Conservation (phyloP, 495 filamentous ascomycete species). For the Chlorociboria aeruginascens region DNA sequence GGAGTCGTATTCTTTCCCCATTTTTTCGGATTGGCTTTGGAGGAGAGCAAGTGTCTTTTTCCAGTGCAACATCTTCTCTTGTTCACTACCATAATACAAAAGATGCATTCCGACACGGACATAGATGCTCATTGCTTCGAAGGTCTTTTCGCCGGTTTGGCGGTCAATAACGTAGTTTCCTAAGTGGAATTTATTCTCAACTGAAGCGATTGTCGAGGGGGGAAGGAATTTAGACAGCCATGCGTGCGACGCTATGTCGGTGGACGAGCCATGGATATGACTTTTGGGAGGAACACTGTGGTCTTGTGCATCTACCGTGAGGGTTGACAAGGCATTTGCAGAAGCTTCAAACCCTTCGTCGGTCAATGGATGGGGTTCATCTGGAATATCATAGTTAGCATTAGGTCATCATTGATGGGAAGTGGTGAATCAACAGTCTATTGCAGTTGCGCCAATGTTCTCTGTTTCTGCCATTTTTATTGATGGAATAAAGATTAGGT, state of each 20-base stretch:
- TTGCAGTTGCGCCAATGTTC: not conserved
- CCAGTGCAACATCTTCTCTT: slow-evolving; percentile 29
- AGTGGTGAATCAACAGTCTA: not conserved
- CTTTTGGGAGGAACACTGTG: slow-evolving; percentile 19
- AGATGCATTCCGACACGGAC: slow-evolving; percentile 34
- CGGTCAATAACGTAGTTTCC: slow-evolving; percentile 34
- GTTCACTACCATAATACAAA: slow-evolving; percentile 28
- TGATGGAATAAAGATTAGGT: not conserved
- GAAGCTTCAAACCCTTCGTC: slow-evolving; percentile 16
- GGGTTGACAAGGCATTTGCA: slow-evolving; percentile 14
- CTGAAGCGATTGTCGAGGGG: slow-evolving; percentile 16
- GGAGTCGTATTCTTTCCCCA: slow-evolving; percentile 30
- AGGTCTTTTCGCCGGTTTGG: slow-evolving; percentile 24
- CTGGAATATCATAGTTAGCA: not conserved
- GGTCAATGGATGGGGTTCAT: slow-evolving; percentile 13
- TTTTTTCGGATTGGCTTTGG: slow-evolving; percentile 26
- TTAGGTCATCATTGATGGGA: not conserved
- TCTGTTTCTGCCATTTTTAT: not conserved
- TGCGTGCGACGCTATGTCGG: slow-evolving; percentile 21
- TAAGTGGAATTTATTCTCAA: slow-evolving; percentile 27
- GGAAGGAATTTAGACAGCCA: slow-evolving; percentile 26
- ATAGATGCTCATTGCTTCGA: slow-evolving; percentile 32
- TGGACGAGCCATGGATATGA: slow-evolving; percentile 24
- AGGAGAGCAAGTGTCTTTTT: slow-evolving; percentile 23
- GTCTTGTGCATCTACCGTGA: slow-evolving; percentile 20